Evolutionary conservation across 148 eudicot species (phyloP).

Genomic region (Fallopia convolvulus): DNA sequence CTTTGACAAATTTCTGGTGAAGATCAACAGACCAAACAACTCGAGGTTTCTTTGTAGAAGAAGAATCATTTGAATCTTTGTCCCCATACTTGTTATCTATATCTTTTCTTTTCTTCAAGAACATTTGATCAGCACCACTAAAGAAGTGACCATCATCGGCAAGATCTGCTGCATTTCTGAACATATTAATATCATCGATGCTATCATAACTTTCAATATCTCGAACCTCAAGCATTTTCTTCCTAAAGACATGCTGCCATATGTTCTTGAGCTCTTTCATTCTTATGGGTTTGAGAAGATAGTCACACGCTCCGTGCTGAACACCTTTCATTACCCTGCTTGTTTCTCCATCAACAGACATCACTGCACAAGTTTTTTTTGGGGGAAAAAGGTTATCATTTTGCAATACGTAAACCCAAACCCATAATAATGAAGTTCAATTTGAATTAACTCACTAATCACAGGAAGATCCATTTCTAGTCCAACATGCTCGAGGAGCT

Average conservation of each 20-base stretch:
- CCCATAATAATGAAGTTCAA: not conserved
- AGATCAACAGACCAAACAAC: slow-evolving; percentile 92
- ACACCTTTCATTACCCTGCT: slow-evolving; percentile 97
- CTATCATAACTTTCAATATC: slow-evolving; percentile 60
- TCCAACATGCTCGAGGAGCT: slow-evolving; percentile 68
- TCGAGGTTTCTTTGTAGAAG: slow-evolving; percentile 68
- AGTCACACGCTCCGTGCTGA: slow-evolving; percentile 97
- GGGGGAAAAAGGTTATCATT: not conserved
- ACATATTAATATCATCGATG: slow-evolving; percentile 47
- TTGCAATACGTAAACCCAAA: not conserved
- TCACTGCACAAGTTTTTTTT: slow-evolving; percentile 51
- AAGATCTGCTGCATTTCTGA: slow-evolving; percentile 46
- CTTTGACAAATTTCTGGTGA: slow-evolving; percentile 91
- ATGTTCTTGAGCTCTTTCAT: slow-evolving; percentile 95
- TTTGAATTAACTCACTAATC: slow-evolving; percentile 37
- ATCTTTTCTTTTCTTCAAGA: slow-evolving; percentile 64
- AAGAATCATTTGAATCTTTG: slow-evolving; percentile 43
- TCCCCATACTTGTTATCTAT: slow-evolving; percentile 48
- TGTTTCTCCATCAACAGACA: slow-evolving; percentile 98
- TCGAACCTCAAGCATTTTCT: slow-evolving; percentile 74
- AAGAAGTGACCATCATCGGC: slow-evolving; percentile 40
- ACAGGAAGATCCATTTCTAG: slow-evolving; percentile 75
- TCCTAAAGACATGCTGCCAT: slow-evolving; percentile 95
- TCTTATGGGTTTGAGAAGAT: slow-evolving; percentile 89
- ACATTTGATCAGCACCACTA: slow-evolving; percentile 41